A percentile compares a stretch with the other conserved stretches of the same genome.
Conservation (phyloP, 1,139 yeast genomes). For the Zygoascus hellenicus region DNA sequence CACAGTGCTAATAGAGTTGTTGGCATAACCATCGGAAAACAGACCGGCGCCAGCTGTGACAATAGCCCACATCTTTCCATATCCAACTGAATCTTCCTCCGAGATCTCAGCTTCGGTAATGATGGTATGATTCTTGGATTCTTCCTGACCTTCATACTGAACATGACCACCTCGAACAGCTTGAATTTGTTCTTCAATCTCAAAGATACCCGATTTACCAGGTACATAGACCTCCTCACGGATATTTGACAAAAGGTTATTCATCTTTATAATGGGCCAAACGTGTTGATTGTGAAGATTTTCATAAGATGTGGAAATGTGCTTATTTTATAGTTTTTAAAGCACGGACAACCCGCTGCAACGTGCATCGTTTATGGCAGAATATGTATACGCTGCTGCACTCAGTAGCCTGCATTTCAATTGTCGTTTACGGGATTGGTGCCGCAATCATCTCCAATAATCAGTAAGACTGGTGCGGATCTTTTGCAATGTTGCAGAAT, state of each 20-base stretch:
- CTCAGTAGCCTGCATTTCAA: no score
- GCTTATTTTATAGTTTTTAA: no score
- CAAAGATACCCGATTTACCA: not conserved
- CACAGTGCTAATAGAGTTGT: constrained; percentile 74
- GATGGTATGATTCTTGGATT: constrained; percentile 1
- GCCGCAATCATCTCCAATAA: no score
- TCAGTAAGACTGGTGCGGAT: no score
- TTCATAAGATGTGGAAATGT: no score
- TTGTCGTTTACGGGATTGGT: no score
- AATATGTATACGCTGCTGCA: no score
- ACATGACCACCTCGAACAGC: not conserved
- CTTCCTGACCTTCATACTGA: not conserved
- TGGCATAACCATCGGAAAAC: constrained; percentile 86
- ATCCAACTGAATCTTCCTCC: constrained; percentile 14
- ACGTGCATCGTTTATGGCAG: no score
- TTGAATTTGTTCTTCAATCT: constrained; percentile 9
- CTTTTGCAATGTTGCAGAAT: no score
- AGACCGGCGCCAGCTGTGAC: constrained; percentile 87
- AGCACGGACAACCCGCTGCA: no score
- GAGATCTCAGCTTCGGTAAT: constrained; percentile 8
- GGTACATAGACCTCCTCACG: constrained; percentile 4
- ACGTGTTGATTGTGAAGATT: no score
- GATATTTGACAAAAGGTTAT: constrained; percentile 1
- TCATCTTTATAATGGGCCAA: not conserved
- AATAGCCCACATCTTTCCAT: constrained; percentile 57